Base-by-base conservation (phyloP, 495 filamentous ascomycete genomes). In the Lichina pygmaea region DNA sequence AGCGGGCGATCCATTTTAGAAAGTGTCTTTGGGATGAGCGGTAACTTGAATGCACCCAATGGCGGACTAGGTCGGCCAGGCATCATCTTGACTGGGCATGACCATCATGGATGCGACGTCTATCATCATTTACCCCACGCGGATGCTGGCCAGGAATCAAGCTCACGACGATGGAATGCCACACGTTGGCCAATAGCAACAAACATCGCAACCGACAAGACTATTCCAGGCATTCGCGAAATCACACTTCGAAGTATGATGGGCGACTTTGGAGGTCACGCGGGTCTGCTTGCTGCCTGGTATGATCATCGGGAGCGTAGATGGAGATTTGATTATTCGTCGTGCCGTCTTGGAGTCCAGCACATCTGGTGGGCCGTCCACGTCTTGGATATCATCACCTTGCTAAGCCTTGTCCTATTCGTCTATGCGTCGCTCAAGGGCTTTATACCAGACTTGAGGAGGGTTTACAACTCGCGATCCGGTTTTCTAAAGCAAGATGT, bases 171-270 rank as follows among this genome's bases (percentile, higher is more conserved):
- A 24, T 69, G 69, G 67, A 54, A 68, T 46, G 67, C 62, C 0
- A 57, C 55, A 30, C 53, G 54, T 15, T 71, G 62, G 60, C 46
- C 63, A 34, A 63, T 62, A 0, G 49, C 44, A 10, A 48, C 48
- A 6, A 53, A 53, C 3, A 46, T 58, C 4, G 42, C 65, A 0
- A 50, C 57, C 13, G 59, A 58, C 8, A 52, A 55, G 0, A 59
- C 54, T 0, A 15, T 65, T 2, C 70, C 71, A 0, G 71, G 70
- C 0, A 64, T 93, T n/a, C 63, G 85, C 3, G 89, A 95, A 60
- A 72, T 94, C 44, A 97, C 89, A 0, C 78, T 95, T 6, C 71
- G 83, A n/a, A 92, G 83, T 52, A 94, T 97, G 89, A 97, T 97
- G 89, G 89, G 86, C 24, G 79, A 79, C 30, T 95, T 74, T 54